Conservation (phyloP, 345 rosid species). For the Pistacia atlantica region DNA sequence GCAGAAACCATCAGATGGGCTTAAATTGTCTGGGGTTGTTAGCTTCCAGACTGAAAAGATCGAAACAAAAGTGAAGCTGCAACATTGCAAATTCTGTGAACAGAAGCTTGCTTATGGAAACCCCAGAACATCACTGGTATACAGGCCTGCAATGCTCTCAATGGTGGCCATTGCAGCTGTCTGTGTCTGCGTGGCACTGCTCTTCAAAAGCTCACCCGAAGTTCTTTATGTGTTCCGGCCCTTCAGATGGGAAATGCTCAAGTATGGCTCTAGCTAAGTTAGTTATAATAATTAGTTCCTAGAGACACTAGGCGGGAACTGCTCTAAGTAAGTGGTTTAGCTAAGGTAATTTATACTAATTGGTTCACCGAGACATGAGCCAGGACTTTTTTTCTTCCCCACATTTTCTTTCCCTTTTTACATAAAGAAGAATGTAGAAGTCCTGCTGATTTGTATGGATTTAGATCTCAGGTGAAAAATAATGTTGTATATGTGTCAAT, state of each 20-base stretch:
- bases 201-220: slow-evolving; percentile 70
- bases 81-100: slow-evolving; percentile 48
- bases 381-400: background rate
- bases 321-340: background rate
- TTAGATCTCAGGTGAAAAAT: slow-evolving; percentile 15
- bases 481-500: slow-evolving; percentile 5
- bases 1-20: slow-evolving; percentile 33
- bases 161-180: slow-evolving; percentile 70
- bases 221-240: slow-evolving; percentile 50
- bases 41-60: slow-evolving; percentile 33
- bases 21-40: slow-evolving; percentile 6
- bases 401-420: too few species aligned
- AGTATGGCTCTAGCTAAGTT: slow-evolving; percentile 54
- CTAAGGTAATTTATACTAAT: slow-evolving; percentile 4
- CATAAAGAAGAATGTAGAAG: background rate
- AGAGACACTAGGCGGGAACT: background rate
- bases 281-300: slow-evolving; percentile 6
- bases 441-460: slow-evolving; percentile 11
- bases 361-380: background rate
- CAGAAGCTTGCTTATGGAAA: slow-evolving; percentile 37
- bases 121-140: slow-evolving; percentile 35
- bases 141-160: slow-evolving; percentile 61
- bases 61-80: slow-evolving; percentile 21
- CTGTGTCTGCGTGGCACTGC: slow-evolving; percentile 66
- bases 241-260: slow-evolving; percentile 67